Conservation (phyloP, 2,329 filamentous ascomycete species). For the Claviceps maximensis region DNA sequence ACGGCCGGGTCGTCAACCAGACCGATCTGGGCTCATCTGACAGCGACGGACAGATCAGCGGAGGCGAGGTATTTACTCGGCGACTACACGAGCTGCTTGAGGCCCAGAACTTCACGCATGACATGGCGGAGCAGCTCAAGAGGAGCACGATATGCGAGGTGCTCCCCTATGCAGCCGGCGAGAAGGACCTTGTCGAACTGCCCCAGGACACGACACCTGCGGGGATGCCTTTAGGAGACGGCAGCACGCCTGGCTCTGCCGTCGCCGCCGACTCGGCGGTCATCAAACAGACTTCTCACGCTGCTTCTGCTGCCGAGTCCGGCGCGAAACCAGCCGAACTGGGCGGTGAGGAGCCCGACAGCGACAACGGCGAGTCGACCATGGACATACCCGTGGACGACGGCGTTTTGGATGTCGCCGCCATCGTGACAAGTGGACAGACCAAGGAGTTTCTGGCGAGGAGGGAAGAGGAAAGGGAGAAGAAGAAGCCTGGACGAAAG, state of each 20-base stretch:
- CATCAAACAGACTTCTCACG: too few relatives aligned
- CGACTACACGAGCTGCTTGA: constrained; percentile 55
- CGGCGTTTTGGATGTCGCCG: constrained; percentile 72
- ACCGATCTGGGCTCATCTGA: constrained; percentile 47
- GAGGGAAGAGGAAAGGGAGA: constrained; percentile 71
- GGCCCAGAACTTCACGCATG: constrained; percentile 43
- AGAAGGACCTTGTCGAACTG: constrained; percentile 33
- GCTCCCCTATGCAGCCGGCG: constrained; percentile 38
- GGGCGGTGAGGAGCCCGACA: constrained; percentile 24
- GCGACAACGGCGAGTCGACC: constrained; percentile 20
- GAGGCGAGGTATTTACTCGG: constrained; percentile 77
- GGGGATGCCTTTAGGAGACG: too few relatives aligned
- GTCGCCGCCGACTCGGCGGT: too few relatives aligned
- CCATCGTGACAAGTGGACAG: constrained; percentile 68
- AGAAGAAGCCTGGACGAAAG: constrained; percentile 43
- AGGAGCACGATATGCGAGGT: constrained; percentile 54
- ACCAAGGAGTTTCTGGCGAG: constrained; percentile 72
- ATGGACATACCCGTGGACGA: constrained; percentile 38
- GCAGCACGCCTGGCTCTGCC: constrained; percentile 11
- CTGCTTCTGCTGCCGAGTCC: constrained; percentile 18
- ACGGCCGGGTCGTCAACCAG: constrained; percentile 61
- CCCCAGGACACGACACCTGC: constrained; percentile 23
- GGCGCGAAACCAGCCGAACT: not conserved
- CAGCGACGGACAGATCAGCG: constrained; percentile 43
- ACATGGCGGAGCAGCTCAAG: constrained; percentile 61